Evolutionary conservation across 257 asterid species (phyloP), one percentile per base, ranked within the genome.

Genomic region (Przewalskia tangutica): DNA sequence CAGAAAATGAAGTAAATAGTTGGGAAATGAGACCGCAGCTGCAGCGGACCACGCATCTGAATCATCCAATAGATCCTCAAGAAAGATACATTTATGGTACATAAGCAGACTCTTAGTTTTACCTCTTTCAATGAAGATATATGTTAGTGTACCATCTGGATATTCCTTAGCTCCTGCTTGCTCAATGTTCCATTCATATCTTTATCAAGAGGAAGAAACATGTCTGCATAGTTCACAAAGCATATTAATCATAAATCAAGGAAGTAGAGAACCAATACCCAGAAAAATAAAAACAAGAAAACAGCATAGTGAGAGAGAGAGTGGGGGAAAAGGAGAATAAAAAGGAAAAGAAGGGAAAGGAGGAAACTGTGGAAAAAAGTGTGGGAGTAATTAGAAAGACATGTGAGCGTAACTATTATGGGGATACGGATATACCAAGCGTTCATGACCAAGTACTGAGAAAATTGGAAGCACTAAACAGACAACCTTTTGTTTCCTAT

Each of bases 71-170:
- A 75, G 80, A 75, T 50, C 62, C 60, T 75, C 80, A 50, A 48
- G 59, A 50, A 50, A 27, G 80, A 75, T 75, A 14, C 62, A 75
- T 27, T 51, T 27, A 20, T 20, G 56, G 20, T 20, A 46, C 42
- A 71, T 46, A 71, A 71, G 79, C 42, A 63, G 32, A 80, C 18
- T 65, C 60, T 59, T 55, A 13, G 75, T 62, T 83, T 81, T 89
- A 93, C 99, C 97, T 94, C 99, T 92, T 89, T 96, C 99, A n/a
- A 96, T 90, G 88, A 96, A 96, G 85, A 94, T 94, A 88, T 94
- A 97, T 0, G 98, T 94, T 82, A 96, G 84, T 59, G 99, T 96
- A 78, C 98, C 98, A 77, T 96, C 99, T n/a, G 98, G 98, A 85
- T 96, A 96, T 83, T 96, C 99, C 94, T 93, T 75, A 96, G 97